A percentile compares a stretch with the other conserved stretches of the same genome.
Evolutionary conservation across 2,329 filamentous ascomycete species (phyloP).

Genomic region (Penicillium hordei): DNA sequence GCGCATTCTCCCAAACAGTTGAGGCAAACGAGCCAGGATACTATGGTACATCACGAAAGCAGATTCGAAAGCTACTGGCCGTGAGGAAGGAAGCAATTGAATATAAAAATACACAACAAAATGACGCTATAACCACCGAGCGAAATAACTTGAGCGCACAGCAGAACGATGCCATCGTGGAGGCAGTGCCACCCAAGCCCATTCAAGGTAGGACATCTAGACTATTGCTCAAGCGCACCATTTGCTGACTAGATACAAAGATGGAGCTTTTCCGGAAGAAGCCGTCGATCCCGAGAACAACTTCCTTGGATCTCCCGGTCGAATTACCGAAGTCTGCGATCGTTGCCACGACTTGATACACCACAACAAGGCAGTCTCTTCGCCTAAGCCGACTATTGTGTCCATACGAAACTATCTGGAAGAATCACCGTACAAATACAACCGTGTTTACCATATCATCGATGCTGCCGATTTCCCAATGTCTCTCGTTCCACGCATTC

Average conservation of each 20-base stretch:
- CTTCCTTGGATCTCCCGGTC: slow-evolving; percentile 22
- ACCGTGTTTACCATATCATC: slow-evolving; percentile 92
- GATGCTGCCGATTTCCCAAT: slow-evolving; percentile 97
- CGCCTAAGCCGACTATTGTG: slow-evolving; percentile 77
- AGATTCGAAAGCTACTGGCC: slow-evolving; percentile 43
- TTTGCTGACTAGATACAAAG: slow-evolving; percentile 16
- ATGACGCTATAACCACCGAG: slow-evolving; percentile 19
- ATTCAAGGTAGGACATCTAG: slow-evolving; percentile 12
- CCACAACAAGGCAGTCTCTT: slow-evolving; percentile 68
- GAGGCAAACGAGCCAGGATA: slow-evolving; percentile 57
- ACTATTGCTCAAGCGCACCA: not conserved
- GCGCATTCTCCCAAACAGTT: slow-evolving; percentile 59
- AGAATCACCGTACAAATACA: slow-evolving; percentile 84
- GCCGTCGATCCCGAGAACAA: slow-evolving; percentile 20
- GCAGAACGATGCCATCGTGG: not conserved
- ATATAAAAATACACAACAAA: slow-evolving; percentile 5
- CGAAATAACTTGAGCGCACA: not conserved
- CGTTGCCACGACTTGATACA: slow-evolving; percentile 82
- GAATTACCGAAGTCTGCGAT: slow-evolving; percentile 62
- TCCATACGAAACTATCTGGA: slow-evolving; percentile 80
- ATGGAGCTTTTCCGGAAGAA: slow-evolving; percentile 24
- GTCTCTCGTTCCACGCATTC: slow-evolving; percentile 78
- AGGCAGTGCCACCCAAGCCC: slow-evolving; percentile 13
- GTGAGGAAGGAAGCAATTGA: slow-evolving; percentile 19
- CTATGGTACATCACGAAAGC: slow-evolving; percentile 53